Evolutionary conservation across 306 rosid species (phyloP), one percentile per base, ranked within the genome.

Genomic region (Vigna angularis): DNA sequence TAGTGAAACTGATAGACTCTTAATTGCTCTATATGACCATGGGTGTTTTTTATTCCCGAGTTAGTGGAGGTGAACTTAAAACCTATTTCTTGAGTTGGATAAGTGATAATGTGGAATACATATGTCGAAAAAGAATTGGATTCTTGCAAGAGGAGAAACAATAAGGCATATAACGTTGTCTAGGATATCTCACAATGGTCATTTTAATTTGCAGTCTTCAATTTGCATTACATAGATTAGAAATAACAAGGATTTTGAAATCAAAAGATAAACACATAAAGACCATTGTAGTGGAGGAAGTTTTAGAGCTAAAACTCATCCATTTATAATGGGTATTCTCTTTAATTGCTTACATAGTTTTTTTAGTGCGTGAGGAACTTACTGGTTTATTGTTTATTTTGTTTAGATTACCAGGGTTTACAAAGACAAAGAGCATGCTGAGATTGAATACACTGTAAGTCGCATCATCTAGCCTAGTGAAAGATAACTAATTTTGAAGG

Each of bases 401-500:
- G 2, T 61, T 30, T 61, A 61, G 66, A 38, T 61, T 30, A 61
- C 66, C 15, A 61, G 66, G 44, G 44, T 61, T 15, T 61, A 61
- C 44, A 61, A 61, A 61, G 66, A 30, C 44, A 61, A 61, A 30
- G 66, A 61, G 20, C 66, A 61, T 30, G 44, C 66, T 6, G 66
- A 61, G 42, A 61, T 61, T 61, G 66, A 61, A 61, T 61, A 61
- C 66, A 61, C 66, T 28, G 66, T 61, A 61, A 61, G 66, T 61
- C 66, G 14, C 13, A 30, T 28, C 30, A 36, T 59, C 66, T 28
- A 12, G 65, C n/a, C n/a, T 11, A 12, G 40, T 58, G n/a, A n/a
- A 26, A 58, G 17, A 26, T 34, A 34, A 58, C 40, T 24, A 4
- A 4, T 57, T 57, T 57, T 22, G 3, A 2, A 10, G 63, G n/a